Evolutionary conservation across 257 asterid species (phyloP), one percentile per base, ranked within the genome.

Genomic region (Ilex asprella): DNA sequence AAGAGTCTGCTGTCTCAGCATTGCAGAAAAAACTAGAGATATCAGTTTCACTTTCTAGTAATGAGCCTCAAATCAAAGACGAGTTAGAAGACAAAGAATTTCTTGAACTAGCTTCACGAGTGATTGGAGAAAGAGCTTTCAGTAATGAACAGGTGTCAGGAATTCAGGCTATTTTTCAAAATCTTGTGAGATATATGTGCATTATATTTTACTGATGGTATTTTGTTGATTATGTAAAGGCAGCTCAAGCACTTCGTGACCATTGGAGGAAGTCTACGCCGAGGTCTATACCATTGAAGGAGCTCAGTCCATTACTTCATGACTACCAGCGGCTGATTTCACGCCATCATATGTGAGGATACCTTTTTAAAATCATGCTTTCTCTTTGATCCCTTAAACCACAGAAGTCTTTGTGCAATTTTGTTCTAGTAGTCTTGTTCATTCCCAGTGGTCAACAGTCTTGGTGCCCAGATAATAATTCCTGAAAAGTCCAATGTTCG

Each of bases 51-150:
- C 64, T 70, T 67, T 76, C 86, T 65, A 71, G 65, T 55, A 66
- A 73, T 4, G 73, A 74, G 75, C 73, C 0, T 53, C 57, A 59
- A 47, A 70, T 83, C 54, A 46, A 77, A 15, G 79, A 86, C 58
- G 97, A 86, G 79, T 59, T 72, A 71, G 95, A 83, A 70, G 96
- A 92, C 76, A 79, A 58, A 65, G 91, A 92, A 72, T 78, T 92
- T 68, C 56, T 71, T 70, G 86, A 85, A 61, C 73, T 81, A 70
- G 93, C 91, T 51, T 76, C 84, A 60, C 71, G 65, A 75, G 66
- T 85, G 68, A 69, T 72, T 56, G 84, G 83, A 66, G 84, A 76
- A 51, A 78, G 72, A 64, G 61, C 75, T 59, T 51, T 59, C 65
- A 73, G 66, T 62, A 70, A 76, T 68, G 68, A 63, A 68, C 86